Percentiles rank a stretch among this genome's conserved stretches.
phyloP scores from a whole-genome alignment of 73 alveolate genomes.

The Blepharisma japonicum region DNA sequence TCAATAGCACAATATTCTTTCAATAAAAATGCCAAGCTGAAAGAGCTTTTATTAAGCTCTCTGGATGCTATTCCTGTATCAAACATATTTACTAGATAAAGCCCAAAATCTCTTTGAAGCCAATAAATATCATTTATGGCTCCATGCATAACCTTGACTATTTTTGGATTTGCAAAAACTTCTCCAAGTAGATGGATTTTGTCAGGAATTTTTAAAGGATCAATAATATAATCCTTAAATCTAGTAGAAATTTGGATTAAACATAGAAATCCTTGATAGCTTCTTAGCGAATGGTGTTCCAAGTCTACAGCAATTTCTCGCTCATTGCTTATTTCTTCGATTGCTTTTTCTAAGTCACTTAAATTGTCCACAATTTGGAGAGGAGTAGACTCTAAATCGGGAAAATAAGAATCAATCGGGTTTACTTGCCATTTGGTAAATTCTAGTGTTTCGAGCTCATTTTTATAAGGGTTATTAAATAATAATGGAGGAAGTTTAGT shows the following conservation, averaged over 20 bases:
- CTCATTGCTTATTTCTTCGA: conserved; percentile 38
- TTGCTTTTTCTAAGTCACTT: conserved; percentile 49
- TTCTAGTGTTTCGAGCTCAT: background rate
- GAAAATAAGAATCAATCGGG: conserved; percentile 26
- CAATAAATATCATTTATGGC: conserved; percentile 89
- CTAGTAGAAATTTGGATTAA: conserved; percentile 85
- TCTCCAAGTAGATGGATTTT: conserved; percentile 52
- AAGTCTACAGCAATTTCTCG: conserved; percentile 89
- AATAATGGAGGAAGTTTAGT: conserved; percentile 1
- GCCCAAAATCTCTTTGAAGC: conserved; percentile 96
- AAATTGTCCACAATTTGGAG: conserved; percentile 47
- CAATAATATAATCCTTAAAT: conserved; percentile 78
- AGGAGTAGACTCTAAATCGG: background rate
- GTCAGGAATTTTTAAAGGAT: conserved; percentile 70
- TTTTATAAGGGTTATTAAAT: background rate
- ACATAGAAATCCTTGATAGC: conserved; percentile 88
- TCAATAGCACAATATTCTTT: conserved; percentile 71
- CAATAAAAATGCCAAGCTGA: conserved; percentile 64
- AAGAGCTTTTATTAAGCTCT: conserved; percentile 61
- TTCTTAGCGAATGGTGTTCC: conserved; percentile 79
- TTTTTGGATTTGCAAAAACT: conserved; percentile 75
- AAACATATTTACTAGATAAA: conserved; percentile 82
- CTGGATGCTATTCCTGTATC: conserved; percentile 89
- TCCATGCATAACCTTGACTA: conserved; percentile 93
- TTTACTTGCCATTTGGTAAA: background rate